Conservation (phyloP, 108 stramenopile species). For the Cyclotella cryptica region DNA sequence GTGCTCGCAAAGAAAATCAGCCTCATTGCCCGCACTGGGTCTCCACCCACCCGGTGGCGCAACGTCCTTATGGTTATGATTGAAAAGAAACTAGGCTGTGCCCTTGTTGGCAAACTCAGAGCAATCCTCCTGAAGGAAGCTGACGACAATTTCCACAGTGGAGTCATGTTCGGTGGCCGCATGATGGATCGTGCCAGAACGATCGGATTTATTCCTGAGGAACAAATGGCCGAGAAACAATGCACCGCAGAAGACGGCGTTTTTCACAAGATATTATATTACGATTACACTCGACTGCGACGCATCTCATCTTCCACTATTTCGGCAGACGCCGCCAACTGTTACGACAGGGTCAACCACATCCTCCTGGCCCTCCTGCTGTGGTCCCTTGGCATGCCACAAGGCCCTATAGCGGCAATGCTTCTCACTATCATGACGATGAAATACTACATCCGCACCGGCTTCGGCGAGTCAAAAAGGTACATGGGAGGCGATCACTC, state of each 20-base stretch:
- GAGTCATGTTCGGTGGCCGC: slow-evolving; percentile 9
- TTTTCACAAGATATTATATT: slow-evolving; percentile 23
- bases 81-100: neutral
- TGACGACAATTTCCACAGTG: slow-evolving; percentile 17
- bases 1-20: too few species aligned
- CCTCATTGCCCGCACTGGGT: neutral
- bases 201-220: slow-evolving; percentile 21
- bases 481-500: neutral
- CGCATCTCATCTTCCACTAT: neutral
- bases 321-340: slow-evolving; percentile 19
- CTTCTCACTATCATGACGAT: slow-evolving; percentile 20
- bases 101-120: too few species aligned
- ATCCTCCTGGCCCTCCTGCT: slow-evolving; percentile 13
- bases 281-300: slow-evolving; percentile 15
- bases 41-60: neutral
- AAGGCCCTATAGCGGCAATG: slow-evolving; percentile 1
- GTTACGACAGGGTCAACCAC: slow-evolving; percentile 32
- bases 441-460: slow-evolving; percentile 33
- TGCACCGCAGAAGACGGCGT: slow-evolving; percentile 34
- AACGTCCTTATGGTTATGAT: neutral
- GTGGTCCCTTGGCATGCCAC: neutral
- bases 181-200: slow-evolving; percentile 13
- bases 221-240: slow-evolving; percentile 16
- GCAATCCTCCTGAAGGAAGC: too few species aligned
- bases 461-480: slow-evolving; percentile 18